phyloP scores from a whole-genome alignment of 225 moss, liverwort and hornwort genomes.

The Climacium dendroides region DNA sequence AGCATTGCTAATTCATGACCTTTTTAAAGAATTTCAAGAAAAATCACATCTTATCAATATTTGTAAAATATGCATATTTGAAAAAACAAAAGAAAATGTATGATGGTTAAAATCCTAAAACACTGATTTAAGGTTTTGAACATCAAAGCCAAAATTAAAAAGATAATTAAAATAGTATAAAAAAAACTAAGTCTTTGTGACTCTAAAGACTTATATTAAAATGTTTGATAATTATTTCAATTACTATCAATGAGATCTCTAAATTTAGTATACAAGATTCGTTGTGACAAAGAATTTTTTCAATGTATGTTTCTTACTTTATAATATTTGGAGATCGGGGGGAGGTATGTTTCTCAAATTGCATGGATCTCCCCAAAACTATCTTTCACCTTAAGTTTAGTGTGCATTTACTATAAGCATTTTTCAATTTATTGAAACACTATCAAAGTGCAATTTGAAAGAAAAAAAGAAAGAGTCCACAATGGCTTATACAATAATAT shows the following conservation, averaged over 20 bases:
- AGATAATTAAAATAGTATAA: background rate
- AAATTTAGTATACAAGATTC: background rate
- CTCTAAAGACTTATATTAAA: background rate
- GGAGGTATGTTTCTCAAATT: background rate
- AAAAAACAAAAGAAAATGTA: background rate
- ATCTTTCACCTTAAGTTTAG: background rate
- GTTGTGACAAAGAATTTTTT: background rate
- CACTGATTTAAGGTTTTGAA: background rate
- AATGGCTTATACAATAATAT: background rate
- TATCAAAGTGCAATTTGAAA: background rate
- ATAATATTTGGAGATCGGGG: rapidly evolving
- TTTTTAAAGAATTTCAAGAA: background rate
- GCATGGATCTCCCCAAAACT: background rate
- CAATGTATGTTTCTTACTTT: background rate
- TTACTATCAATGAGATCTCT: background rate
- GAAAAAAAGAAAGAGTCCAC: background rate
- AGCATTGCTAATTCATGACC: rapidly evolving
- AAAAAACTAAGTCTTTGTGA: background rate
- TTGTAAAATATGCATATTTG: background rate
- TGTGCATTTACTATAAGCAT: background rate
- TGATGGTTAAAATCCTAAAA: background rate
- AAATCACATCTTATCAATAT: background rate
- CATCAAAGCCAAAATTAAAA: background rate
- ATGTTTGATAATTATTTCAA: background rate
- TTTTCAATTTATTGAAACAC: background rate